Evolutionary conservation across 805 yeast species (phyloP), one percentile per base, ranked within the genome.

Genomic region (Saturnispora bothae): DNA sequence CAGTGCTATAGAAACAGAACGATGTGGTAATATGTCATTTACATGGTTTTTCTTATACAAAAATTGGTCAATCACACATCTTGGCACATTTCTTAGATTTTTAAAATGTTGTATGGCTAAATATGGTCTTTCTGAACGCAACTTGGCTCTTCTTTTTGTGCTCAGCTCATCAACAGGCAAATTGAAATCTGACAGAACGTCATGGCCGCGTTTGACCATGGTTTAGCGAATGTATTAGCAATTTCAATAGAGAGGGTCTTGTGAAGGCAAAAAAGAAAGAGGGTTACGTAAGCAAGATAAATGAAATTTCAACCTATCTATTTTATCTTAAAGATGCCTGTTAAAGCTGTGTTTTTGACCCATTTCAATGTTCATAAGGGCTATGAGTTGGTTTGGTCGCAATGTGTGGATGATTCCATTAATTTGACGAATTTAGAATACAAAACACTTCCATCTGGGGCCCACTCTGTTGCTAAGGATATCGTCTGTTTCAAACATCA

Each of bases 371-470:
- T 68, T 13, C 64, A 64, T 25, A 53, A 63, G 1, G 81, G 81
- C 1, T 65, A 70, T 46, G 66, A 61, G 35, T 44, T 69, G 27
- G 63, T 59, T 38, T 70, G 76, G 76, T 55, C 59, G 42, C 50
- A 56, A 31, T 50, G 53, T 1, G 34, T 14, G 15, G 20, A 10
- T 27, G 13, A 51, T 6, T 58, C 56, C 31, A 50, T 53, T 3
- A 48, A 51, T 13, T 44, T 63, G 0, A 48, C 73, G 19, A 68
- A 69, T 10, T 50, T 78, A 3, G 86, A 79, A 54, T 78, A 68
- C 56, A 71, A 74, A 45, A 63, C 77, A n/a, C 56, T 79, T 31
- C 86, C 86, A 0, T 75, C 83, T 0, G 85, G 88, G 1, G 59
- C 77, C 2, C 86, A 79, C 49, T 64, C 70, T 12, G 61, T 63